Conservation (phyloP, 768 basidiomycete species). For the Leucocoprinus leucothites region DNA sequence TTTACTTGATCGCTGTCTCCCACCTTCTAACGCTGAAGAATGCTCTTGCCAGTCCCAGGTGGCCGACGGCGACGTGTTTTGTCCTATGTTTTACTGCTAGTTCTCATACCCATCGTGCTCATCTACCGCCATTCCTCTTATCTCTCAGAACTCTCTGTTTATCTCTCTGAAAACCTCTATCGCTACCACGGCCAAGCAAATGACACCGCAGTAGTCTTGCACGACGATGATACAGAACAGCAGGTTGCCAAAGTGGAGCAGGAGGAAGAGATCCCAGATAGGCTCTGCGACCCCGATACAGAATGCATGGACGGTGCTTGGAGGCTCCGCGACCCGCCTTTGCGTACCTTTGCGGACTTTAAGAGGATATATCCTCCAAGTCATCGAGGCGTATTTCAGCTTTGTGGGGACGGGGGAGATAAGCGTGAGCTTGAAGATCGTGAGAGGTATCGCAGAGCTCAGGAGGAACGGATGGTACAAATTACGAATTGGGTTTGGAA, state of each 20-base stretch:
- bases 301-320: slow-evolving; percentile 15
- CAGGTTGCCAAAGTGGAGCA: not conserved
- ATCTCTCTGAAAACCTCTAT: too few relatives aligned
- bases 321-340: slow-evolving; percentile 15
- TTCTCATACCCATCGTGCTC: not conserved
- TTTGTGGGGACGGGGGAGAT: slow-evolving; percentile 3
- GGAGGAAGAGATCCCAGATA: not conserved
- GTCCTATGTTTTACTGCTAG: not conserved
- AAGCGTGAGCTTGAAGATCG: slow-evolving; percentile 7
- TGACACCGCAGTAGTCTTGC: too few relatives aligned
- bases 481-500: slow-evolving; percentile 19
- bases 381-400: slow-evolving; percentile 4
- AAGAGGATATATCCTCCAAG: slow-evolving; percentile 8
- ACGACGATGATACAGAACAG: not conserved
- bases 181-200: too few relatives aligned
- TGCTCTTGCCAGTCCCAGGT: too few relatives aligned
- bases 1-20: too few relatives aligned
- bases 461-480: slow-evolving; percentile 15
- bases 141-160: not conserved
- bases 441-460: slow-evolving; percentile 6
- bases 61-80: not conserved
- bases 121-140: not conserved
- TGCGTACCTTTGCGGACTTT: slow-evolving; percentile 14
- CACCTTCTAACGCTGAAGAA: too few relatives aligned
- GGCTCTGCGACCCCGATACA: slow-evolving; percentile 9